Evolutionary conservation across 2,329 filamentous ascomycete species (phyloP).

Genomic region (Fusarium metavorans): DNA sequence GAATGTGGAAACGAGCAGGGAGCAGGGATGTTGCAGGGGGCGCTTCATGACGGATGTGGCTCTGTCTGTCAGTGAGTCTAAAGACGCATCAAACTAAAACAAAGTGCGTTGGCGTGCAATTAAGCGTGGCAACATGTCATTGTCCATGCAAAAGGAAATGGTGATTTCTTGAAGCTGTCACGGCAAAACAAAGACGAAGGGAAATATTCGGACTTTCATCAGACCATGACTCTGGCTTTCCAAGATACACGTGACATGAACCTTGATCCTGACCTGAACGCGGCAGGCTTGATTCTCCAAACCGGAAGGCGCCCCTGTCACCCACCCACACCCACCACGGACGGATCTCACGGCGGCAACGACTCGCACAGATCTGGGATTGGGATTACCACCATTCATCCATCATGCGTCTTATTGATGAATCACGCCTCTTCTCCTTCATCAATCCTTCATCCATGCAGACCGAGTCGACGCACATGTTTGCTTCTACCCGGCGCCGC

Average conservation of each 20-base stretch:
- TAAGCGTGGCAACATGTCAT: slow-evolving; percentile 1
- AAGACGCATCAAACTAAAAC: slow-evolving; percentile 1
- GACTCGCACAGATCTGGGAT: background rate
- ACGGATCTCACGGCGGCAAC: slow-evolving; percentile 7
- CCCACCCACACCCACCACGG: background rate
- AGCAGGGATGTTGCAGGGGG: slow-evolving; percentile 12
- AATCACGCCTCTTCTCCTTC: background rate
- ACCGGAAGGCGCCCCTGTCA: background rate
- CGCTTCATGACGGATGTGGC: background rate
- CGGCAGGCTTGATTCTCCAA: background rate
- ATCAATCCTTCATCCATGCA: slow-evolving; percentile 4
- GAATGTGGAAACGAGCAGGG: background rate
- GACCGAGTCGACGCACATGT: slow-evolving; percentile 8
- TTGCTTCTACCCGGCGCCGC: background rate
- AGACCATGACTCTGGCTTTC: background rate
- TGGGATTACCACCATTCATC: background rate
- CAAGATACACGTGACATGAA: background rate
- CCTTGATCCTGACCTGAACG: background rate
- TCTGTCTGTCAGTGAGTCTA: background rate
- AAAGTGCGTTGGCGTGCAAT: background rate
- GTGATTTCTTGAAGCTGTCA: background rate
- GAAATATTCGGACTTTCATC: background rate
- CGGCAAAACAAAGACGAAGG: background rate
- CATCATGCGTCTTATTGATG: background rate
- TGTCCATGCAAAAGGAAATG: background rate